phyloP scores from a whole-genome alignment of 352 stramenopile species.

The Halophytophthora polymorphica region DNA sequence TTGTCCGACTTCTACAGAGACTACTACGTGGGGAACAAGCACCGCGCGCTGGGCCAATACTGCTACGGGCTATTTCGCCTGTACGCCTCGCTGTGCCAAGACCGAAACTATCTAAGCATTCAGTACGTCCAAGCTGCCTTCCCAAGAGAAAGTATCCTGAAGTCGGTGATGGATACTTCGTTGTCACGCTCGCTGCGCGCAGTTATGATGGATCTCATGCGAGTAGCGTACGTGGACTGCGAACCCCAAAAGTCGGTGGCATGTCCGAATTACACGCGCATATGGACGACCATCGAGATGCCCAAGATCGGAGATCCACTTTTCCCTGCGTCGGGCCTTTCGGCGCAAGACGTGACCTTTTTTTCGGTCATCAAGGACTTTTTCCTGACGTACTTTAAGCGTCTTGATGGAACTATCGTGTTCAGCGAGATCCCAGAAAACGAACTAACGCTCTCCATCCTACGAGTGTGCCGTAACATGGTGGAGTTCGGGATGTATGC shows the following conservation, averaged over 20 bases:
- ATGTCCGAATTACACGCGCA: constrained; percentile 65
- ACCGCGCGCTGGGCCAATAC: constrained; percentile 54
- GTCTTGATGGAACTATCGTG: constrained; percentile 37
- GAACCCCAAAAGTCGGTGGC: constrained; percentile 58
- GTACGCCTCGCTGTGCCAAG: constrained; percentile 64
- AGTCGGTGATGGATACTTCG: constrained; percentile 38
- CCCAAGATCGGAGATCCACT: constrained; percentile 22
- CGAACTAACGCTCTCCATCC: constrained; percentile 50
- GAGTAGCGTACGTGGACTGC: constrained; percentile 66
- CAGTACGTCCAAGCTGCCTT: constrained; percentile 65
- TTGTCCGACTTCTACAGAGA: constrained; percentile 58
- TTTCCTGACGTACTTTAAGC: constrained; percentile 42
- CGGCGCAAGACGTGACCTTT: constrained; percentile 40
- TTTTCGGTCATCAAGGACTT: constrained; percentile 47
- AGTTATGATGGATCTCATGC: constrained; percentile 62
- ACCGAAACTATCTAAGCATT: constrained; percentile 78
- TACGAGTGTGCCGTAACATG: constrained; percentile 55
- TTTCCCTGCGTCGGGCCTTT: constrained; percentile 31
- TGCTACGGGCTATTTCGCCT: constrained; percentile 70
- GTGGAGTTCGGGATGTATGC: constrained; percentile 68
- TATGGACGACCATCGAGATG: constrained; percentile 54
- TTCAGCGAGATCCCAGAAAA: constrained; percentile 62
- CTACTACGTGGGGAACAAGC: constrained; percentile 49
- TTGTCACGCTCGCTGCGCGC: constrained; percentile 58
- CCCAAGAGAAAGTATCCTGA: constrained; percentile 49